phyloP scores from a whole-genome alignment of 2,329 filamentous ascomycete genomes.

The Diaporthe destruens region DNA sequence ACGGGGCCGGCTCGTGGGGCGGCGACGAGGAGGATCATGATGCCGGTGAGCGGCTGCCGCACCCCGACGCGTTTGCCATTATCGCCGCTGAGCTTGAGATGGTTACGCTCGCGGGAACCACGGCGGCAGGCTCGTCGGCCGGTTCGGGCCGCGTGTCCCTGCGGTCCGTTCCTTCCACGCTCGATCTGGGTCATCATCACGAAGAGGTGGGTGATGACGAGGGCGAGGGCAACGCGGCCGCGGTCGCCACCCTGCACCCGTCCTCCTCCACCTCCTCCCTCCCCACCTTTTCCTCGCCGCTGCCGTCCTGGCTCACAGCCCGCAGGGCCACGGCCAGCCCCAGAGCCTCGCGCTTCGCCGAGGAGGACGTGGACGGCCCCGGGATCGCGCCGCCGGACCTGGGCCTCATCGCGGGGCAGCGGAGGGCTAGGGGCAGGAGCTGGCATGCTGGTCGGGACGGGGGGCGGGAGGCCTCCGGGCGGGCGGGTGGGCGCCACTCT shows the following conservation, averaged over 20 bases:
- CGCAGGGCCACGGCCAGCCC: background rate
- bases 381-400: background rate
- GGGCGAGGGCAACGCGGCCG: too few species aligned
- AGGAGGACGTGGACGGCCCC: background rate
- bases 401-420: background rate
- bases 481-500: background rate
- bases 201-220: background rate
- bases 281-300: background rate
- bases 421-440: background rate
- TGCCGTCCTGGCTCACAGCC: background rate
- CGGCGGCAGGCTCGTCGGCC: too few species aligned
- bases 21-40: too few species aligned
- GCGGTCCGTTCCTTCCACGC: background rate
- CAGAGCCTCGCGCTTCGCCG: background rate
- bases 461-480: background rate
- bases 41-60: background rate
- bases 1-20: rapidly evolving
- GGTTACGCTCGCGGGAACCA: background rate
- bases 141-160: background rate
- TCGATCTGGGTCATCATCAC: background rate
- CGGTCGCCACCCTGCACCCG: background rate
- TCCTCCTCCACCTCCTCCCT: too few species aligned
- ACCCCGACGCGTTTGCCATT: background rate
- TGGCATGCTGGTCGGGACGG: background rate
- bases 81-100: background rate